Evolutionary conservation across 1,284 basidiomycete species (phyloP), one percentile per base, ranked within the genome.

Genomic region (Leccinum insigne): DNA sequence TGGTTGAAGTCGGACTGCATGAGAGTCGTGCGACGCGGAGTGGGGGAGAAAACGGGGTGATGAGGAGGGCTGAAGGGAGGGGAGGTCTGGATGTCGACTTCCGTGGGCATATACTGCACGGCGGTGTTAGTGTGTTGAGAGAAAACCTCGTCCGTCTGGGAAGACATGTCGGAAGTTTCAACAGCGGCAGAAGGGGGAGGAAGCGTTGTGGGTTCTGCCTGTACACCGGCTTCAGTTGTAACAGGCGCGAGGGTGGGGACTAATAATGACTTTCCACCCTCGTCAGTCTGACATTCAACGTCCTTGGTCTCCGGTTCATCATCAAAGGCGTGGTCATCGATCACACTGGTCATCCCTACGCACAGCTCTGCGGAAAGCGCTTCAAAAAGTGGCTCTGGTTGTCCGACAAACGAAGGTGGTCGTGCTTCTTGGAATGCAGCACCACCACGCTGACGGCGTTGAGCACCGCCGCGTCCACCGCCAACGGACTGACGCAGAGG

Each of bases 321-420:
- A 72, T 82, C 63, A 26, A 79, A 73, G 66, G 82, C 69, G 40
- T 81, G 79, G 69, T 80, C 77, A 62, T 80, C 80, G 58, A 78
- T 77, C 66, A 80, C 71, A 75, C 81, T 68, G 73, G 80, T 69
- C 78, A 80, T 83, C 68, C 85, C 86, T 63, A 86, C 81, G 42
- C 85, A 85, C 60, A 91, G 80, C 73, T 91, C 90, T 38, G 84
- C 82, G 26, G 76, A 77, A 61, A 75, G 76, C 5, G 89, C 86
- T 16, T 67, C 60, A 21, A 68, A 73, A 32, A 92, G 79, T 11
- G 88, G 85, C 70, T 90, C 90, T 0, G 90, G 89, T 13, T 85
- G 83, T 40, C 86, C 88, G 10, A 92, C 83, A 42, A 92, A 77
- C 1, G 89, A 91, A 40, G 86, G 80, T 2, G 91, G 91, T 7